Base-by-base conservation (phyloP, 768 basidiomycete genomes). In the Pleurotus tuoliensis region DNA sequence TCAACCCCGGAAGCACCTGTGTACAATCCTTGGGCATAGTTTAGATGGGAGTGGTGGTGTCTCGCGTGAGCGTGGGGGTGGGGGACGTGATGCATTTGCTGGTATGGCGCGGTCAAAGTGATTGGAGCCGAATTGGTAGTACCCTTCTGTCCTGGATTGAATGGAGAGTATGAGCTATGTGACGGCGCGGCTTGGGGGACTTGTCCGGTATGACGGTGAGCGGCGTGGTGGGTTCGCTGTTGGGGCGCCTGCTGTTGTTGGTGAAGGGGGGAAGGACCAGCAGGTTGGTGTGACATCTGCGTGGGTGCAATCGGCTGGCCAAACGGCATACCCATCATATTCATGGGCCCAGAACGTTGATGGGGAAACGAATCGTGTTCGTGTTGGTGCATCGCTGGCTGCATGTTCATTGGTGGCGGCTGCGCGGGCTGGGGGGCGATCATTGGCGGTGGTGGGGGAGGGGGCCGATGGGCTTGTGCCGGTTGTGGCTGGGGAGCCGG, bases 41-140 rank as follows among this genome's bases (percentile, higher is more conserved):
- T 73, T 62, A 84, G 60, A 58, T 78, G 75, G 3, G 81, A 77
- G 62, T 86, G 84, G 60, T 86, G 88, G 59, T 88, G 86, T 34
- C 87, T 80, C 0, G 88, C 84, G 62, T 90, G 88, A 0, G 87
- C 86, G 57, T 90, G 88, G 1, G 88, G 87, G 60, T 90, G 88
- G 1, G 88, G 86, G 45, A 90, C 86, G 60, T 90, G 89, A 62
- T 90, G 88, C 86, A 91, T 87, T 64, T 81, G 85, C 12, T 80
- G 69, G 65, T 85, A 89, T 15, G 85, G 81, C n/a, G 82, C 71
- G 54, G 79, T 82, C 25, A 88, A 71, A 2, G 79, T 74, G 34
- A 83, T 74, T 4, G 78, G 70, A 20, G 73, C 65, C 48, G 71
- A 67, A 58, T 63, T 68, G 61, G 73, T 64, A 56, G 71, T 66